These are phyloP conservation scores for Lachancea cidri DNA, from an alignment of 805 yeast genomes.

Conservation along the genomic window DNA sequence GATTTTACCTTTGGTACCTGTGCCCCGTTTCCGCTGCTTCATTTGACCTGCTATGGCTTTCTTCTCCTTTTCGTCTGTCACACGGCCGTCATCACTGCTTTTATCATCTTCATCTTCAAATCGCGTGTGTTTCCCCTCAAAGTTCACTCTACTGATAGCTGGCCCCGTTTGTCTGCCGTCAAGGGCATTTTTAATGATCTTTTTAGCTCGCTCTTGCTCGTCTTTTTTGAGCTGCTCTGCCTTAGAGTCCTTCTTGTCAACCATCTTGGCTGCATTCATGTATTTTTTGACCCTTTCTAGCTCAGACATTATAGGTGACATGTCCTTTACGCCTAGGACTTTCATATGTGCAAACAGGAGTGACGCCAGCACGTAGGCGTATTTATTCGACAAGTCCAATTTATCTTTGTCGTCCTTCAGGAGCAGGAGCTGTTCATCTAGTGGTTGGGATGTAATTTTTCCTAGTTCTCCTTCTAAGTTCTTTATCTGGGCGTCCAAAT, in stretches of 20 bases:
- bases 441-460: slow-evolving; percentile 19
- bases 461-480: slow-evolving; percentile 17
- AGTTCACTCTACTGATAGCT: slow-evolving; percentile 48
- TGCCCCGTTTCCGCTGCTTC: neutral
- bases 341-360: slow-evolving; percentile 29
- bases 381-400: slow-evolving; percentile 23
- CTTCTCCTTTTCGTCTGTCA: slow-evolving; percentile 1
- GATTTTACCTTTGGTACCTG: neutral
- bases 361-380: slow-evolving; percentile 27
- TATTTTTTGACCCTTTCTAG: slow-evolving; percentile 61
- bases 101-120: slow-evolving; percentile 34
- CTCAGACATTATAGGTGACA: slow-evolving; percentile 56
- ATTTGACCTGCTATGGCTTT: neutral
- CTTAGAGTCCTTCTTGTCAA: slow-evolving; percentile 19
- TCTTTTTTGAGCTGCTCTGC: slow-evolving; percentile 31
- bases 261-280: slow-evolving; percentile 47
- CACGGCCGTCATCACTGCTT: slow-evolving; percentile 9
- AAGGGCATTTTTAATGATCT: slow-evolving; percentile 43
- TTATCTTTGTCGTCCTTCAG: slow-evolving; percentile 19
- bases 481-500: slow-evolving; percentile 21
- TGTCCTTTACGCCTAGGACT: slow-evolving; percentile 21
- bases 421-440: slow-evolving; percentile 27
- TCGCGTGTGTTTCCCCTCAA: slow-evolving; percentile 50
- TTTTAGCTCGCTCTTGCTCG: slow-evolving; percentile 37
- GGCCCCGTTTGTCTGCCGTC: slow-evolving; percentile 37